Conservation (phyloP, 305 asterid species). For the Solanum hybrid region DNA sequence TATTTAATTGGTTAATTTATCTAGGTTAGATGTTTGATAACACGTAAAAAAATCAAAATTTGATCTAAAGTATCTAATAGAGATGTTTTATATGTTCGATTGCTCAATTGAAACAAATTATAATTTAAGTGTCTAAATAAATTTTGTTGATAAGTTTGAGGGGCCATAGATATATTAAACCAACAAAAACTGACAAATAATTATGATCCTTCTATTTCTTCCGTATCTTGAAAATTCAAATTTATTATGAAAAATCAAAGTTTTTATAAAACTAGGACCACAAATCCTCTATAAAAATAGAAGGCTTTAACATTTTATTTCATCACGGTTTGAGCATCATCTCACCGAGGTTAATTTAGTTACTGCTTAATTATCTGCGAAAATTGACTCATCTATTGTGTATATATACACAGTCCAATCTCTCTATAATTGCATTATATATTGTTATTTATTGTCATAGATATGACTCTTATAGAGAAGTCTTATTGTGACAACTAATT, state of each 20-base stretch:
- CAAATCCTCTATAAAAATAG: not conserved
- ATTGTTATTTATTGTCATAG: not conserved
- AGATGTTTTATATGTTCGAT: not conserved
- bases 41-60: too few relatives aligned
- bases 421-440: not conserved
- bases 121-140: not conserved
- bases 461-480: not conserved
- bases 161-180: not conserved
- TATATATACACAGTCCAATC: not conserved
- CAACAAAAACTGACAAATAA: not conserved
- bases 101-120: not conserved
- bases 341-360: too few relatives aligned
- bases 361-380: not conserved
- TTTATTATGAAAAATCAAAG: not conserved
- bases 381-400: not conserved
- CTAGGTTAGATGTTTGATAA: too few relatives aligned
- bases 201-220: not conserved
- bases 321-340: not conserved
- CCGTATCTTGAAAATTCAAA: not conserved
- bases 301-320: not conserved
- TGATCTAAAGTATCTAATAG: not conserved
- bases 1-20: too few relatives aligned
- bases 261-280: not conserved
- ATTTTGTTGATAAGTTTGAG: not conserved
- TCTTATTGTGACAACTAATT: not conserved